A percentile compares a stretch with the other conserved stretches of the same genome.
Evolutionary conservation across 2,329 filamentous ascomycete species (phyloP).

Genomic region (Neofusicoccum sp.): DNA sequence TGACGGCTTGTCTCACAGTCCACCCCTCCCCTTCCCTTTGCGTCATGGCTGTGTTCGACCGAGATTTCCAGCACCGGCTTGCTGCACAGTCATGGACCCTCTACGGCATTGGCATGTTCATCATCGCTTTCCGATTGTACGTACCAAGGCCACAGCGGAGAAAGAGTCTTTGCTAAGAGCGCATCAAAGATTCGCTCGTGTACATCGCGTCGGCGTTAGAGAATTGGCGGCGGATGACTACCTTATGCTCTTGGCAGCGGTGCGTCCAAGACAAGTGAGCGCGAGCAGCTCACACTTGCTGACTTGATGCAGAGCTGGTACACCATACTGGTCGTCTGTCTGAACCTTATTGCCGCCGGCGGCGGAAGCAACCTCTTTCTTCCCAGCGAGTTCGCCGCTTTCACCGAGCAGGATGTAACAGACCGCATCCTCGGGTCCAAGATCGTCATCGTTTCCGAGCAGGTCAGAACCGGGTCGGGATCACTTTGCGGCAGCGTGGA

Average conservation of each 20-base stretch:
- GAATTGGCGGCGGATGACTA: constrained; percentile 26
- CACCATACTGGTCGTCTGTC: constrained; percentile 41
- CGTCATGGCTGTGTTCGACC: constrained; percentile 6
- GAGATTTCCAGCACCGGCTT: neutral
- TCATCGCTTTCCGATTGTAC: constrained; percentile 30
- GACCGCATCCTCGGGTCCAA: constrained; percentile 47
- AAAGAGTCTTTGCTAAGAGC: neutral
- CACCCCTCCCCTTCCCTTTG: neutral
- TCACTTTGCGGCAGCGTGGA: neutral
- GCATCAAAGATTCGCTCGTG: constrained; percentile 23
- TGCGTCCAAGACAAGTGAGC: neutral
- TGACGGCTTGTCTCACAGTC: neutral
- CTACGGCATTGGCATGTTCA: constrained; percentile 30
- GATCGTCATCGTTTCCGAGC: constrained; percentile 45
- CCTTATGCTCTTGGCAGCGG: constrained; percentile 27
- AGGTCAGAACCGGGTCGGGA: constrained; percentile 27
- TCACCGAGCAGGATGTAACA: constrained; percentile 38
- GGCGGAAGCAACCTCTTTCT: constrained; percentile 46
- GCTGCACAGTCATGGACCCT: constrained; percentile 29
- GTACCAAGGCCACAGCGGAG: neutral
- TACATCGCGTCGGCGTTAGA: constrained; percentile 25
- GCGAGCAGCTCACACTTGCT: neutral
- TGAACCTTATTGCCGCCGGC: constrained; percentile 42
- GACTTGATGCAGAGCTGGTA: constrained; percentile 26
- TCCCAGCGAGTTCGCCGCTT: constrained; percentile 34